Evolutionary conservation across 1,139 yeast genomes (phyloP), one percentile per base, ranked within the genome.

Genomic region (Candida tropicalis): DNA sequence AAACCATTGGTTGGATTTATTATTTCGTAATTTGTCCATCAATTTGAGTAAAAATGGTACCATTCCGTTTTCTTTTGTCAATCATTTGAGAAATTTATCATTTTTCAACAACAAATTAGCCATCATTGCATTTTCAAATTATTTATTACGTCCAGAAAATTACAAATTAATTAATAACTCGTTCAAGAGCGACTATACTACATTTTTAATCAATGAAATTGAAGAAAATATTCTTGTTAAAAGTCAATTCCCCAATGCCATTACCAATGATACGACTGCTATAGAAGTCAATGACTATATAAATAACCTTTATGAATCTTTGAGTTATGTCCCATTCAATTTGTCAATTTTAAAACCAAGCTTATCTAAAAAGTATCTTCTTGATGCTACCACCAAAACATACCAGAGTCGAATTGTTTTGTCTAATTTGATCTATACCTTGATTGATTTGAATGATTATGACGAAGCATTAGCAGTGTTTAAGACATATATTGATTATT

Each of bases 401-500:
- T 73, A 66, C 48, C 78, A 72, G 46, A 68, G 73, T 50, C 65
- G 64, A 45, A 49, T 58, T 2, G 64, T 73, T 11, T 57, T 71
- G 25, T 55, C 63, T 10, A 64, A 62, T 43, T 62, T 68, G 38
- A 65, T 73, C 29, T 60, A 64, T 43, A 57, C 66, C 1, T 59
- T 73, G 42, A 54, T 73, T 18, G 71, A 68, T 28, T 56, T 65
- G 41, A 54, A 59, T 12, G 75, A 73, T 50, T 67, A 59, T 45
- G 78, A 73, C 47, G 78, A 73, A 50, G 78, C 78, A 0, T 59
- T 67, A 43, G 74, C 73, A 5, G 77, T 73, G 0, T 67, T 73
- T 45, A 65, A 63, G 25, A 71, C 77, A 0, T 71, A 63, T 45
- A 53, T 61, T 5, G 55, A 55, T 27, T 73, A 73, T 49, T 45